Base-by-base conservation (phyloP, 305 asterid species). In the Solanum hybrid region DNA sequence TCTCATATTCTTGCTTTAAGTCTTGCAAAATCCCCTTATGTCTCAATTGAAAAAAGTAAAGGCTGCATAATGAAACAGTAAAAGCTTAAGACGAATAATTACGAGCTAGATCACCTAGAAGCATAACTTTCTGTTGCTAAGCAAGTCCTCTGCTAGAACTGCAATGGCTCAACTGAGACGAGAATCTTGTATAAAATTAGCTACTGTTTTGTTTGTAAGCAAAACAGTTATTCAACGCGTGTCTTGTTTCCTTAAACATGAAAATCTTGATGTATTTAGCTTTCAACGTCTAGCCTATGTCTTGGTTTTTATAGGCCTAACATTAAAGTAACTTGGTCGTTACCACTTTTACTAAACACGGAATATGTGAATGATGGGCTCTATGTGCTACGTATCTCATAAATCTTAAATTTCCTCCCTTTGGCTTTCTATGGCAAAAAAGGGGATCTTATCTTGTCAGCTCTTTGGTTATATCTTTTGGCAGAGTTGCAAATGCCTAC, bases 401-500 rank as follows among this genome's bases (percentile, higher is more conserved):
- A 26, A 40, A 40, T 82, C 87, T 40, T 28, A 82, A 42, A 40
- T 42, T 35, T 79, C 31, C 11, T 1, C 29, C 83, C 5, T 35
- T 35, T 14, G 5, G 31, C 64, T 24, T 80, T 39, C 36, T 81
- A 81, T 81, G 24, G 36, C 14, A 12, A 37, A 13, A 73, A 80
- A 40, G 16, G 36, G 28, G 85, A 46, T 40, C 75, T 80, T 40
- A 6, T 36, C 84, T 34, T 22, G 24, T 40, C 22, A 67, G 29
- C 16, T 69, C 31, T n/a, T 67, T 76, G 51, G 71, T 51, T 28
- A 42, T 78, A 80, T 12, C 24, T 37, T 78, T 83, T 64, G 88
- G 75, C 94, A 96, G 98, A 94, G 46, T 90, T 96, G 87, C 93
- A 91, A 87, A 85, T 35, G 78, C 88, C 91, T 16, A 93, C 89